Conservation (phyloP, 495 filamentous ascomycete genomes). For the Penicillium arizonense region DNA sequence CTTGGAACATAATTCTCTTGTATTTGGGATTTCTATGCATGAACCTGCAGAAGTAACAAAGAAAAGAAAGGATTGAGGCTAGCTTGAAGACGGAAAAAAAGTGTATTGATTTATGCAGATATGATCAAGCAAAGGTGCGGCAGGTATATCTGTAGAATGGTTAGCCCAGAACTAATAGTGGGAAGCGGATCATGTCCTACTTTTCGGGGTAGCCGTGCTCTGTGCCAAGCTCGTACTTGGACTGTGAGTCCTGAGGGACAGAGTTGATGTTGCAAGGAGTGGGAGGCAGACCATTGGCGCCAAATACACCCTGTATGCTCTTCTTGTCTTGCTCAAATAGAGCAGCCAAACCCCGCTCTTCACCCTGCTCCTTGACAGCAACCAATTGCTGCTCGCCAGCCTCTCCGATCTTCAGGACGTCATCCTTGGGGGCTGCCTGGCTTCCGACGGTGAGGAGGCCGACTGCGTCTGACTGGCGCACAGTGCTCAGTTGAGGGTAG, state of each 20-base stretch:
- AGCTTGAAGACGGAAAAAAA: background rate
- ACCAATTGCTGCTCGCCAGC: slow-evolving; percentile 78
- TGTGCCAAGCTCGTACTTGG: slow-evolving; percentile 43
- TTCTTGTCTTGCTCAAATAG: slow-evolving; percentile 70
- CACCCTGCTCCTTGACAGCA: slow-evolving; percentile 73
- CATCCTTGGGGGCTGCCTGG: slow-evolving; percentile 73
- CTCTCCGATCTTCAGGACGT: slow-evolving; percentile 74
- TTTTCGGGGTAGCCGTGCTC: slow-evolving; percentile 51
- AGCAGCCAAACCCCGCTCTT: slow-evolving; percentile 65
- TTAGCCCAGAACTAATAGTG: slow-evolving; percentile 17
- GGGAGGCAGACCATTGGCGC: slow-evolving; percentile 75
- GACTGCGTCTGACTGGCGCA: slow-evolving; percentile 83
- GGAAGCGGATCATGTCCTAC: slow-evolving; percentile 31
- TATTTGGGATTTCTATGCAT: too few species aligned
- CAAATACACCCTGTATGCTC: slow-evolving; percentile 64
- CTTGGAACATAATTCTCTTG: too few species aligned
- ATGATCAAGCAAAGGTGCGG: slow-evolving; percentile 50
- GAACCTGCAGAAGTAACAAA: too few species aligned
- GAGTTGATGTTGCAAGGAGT: slow-evolving; percentile 64
- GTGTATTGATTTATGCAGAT: slow-evolving; percentile 5
- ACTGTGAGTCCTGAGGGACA: slow-evolving; percentile 21
- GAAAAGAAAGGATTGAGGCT: too few species aligned
- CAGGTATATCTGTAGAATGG: slow-evolving; percentile 45
- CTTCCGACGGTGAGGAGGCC: slow-evolving; percentile 83
- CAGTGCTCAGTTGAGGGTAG: slow-evolving; percentile 79